Base-by-base conservation (phyloP, 2,329 filamentous ascomycete species). In the Diplodia scrobiculata region DNA sequence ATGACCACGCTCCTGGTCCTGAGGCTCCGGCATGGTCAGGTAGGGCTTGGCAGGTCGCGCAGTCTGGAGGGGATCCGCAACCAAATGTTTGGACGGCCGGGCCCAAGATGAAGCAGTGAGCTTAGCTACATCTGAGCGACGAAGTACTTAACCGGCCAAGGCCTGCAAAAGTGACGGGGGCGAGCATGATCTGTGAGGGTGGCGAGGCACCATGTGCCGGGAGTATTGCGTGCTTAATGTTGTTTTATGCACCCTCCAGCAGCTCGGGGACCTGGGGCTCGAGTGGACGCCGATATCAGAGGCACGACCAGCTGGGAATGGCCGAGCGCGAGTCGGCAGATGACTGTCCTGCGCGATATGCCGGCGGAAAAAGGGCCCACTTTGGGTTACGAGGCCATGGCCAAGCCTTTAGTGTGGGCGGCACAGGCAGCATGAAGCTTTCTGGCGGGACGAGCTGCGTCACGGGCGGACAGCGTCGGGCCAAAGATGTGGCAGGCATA, bases 191-290 rank as follows among this genome's bases (percentile, higher is more conserved):
- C 34, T 41, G 63, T 17, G 52, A n/a, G 52, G n/a, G 51, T 38
- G 63, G 63, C 63, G 53, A 50, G 51, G 27, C 63, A 65, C 63
- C 51, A 65, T 58, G 63, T 17, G 34, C 9, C 63, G 41, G 38
- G n/a, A 52, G 27, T 45, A 55, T 65, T 65, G 63, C 63, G 63
- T 65, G 63, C 63, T 65, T 54, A 21, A 64, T 25, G 50, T 53
- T 54, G 52, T n/a, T 36, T 32, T 60, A 50, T 47, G 51, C 63
- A 41, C 38, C 17, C 21, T 60, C 17, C 17, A 34, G 29, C 41
- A 50, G 21, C 19, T n/a, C 58, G 58, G 58, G 29, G 45, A 62
- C 27, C 58, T 34, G 27, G 27, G 3, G 5, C 29, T 36, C 25
- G 41, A 62, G 41, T 45, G 14, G 25, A 60, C 17, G 25, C 14